Evolutionary conservation across 306 rosid species (phyloP), one percentile per base, ranked within the genome.

Genomic region (Abrus precatorius): DNA sequence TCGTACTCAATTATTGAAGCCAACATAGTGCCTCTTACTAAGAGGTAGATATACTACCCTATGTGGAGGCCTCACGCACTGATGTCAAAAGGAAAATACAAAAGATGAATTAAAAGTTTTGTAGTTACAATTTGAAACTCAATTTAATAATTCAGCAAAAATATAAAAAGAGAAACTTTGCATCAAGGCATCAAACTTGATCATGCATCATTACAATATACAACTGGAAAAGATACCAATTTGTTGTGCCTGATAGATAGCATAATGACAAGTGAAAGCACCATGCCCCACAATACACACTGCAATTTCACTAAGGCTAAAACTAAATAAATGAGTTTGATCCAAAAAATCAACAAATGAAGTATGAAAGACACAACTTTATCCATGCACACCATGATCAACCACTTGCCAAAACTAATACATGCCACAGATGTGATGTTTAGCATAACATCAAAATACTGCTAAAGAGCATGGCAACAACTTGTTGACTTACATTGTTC

Each of bases 51-150:
- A 95, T 49, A 86, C 82, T 43, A 93, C 98, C 59, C 99, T 98
- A 79, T 93, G 93, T 34, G 97, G 98, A 34, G 98, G 99, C 88
- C 93, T 93, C 83, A 84, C 84, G 85, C 99, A 93, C 99, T 95
- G 84, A 69, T 28, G 72, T 45, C 62, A 76, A 48, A 36, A 64
- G 67, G 11, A 30, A 57, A 78, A 44, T 28, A 84, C 27, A 65
- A 53, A 52, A 57, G 40, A 81, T 34, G 66, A 68, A 55, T 55
- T 76, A 72, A 43, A 66, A 50, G 59, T 9, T 53, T 14, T 44
- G 69, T 30, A 36, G 1, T 44, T 57, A 47, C 36, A 53, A 34
- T 67, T 40, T 54, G 33, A 64, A 68, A 53, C 45, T 54, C 75
- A 66, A 52, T 41, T 33, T 32, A 32, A 76, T 8, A 77, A 32